Evolutionary conservation across 108 stramenopile species (phyloP).

Genomic region (Schizochytrium sp.): DNA sequence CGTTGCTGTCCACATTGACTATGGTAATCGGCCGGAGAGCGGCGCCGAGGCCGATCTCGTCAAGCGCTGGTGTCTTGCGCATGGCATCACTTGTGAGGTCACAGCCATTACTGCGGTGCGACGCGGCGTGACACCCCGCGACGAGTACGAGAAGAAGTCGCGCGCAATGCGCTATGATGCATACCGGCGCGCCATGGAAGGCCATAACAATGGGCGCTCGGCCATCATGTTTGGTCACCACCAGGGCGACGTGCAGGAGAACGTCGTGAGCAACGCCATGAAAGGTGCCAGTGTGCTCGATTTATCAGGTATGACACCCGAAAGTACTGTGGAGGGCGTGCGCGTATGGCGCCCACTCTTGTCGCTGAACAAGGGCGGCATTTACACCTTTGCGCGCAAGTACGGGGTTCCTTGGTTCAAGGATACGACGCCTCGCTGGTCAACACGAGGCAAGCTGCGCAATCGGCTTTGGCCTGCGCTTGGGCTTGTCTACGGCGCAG

Average conservation of each 20-base stretch:
- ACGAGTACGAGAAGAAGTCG: conserved; percentile 78
- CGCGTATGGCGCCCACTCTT: conserved; percentile 75
- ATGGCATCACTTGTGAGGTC: conserved; percentile 40
- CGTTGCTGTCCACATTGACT: conserved; percentile 1
- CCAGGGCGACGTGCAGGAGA: conserved; percentile 88
- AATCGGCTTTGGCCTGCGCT: conserved; percentile 78
- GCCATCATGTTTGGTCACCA: conserved; percentile 94
- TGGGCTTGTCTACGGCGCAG: conserved; percentile 82
- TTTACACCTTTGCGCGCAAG: conserved; percentile 79
- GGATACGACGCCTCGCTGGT: conserved; percentile 87
- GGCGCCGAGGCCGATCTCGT: conserved; percentile 76
- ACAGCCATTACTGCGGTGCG: conserved; percentile 74
- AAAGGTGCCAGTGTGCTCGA: conserved; percentile 77
- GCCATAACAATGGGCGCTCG: not conserved
- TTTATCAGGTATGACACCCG: conserved; percentile 66
- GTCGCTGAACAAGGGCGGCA: conserved; percentile 57
- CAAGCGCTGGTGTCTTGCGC: conserved; percentile 55
- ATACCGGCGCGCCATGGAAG: conserved; percentile 60
- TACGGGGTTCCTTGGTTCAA: conserved; percentile 91
- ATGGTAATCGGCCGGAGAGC: conserved; percentile 77
- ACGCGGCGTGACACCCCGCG: conserved; percentile 79
- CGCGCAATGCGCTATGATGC: conserved; percentile 69
- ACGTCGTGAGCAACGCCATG: conserved; percentile 85
- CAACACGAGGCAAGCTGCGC: conserved; percentile 85
- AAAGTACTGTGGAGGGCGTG: conserved; percentile 72